Evolutionary conservation across 306 rosid genomes (phyloP).

Genomic region (Cicer yamashitae): DNA sequence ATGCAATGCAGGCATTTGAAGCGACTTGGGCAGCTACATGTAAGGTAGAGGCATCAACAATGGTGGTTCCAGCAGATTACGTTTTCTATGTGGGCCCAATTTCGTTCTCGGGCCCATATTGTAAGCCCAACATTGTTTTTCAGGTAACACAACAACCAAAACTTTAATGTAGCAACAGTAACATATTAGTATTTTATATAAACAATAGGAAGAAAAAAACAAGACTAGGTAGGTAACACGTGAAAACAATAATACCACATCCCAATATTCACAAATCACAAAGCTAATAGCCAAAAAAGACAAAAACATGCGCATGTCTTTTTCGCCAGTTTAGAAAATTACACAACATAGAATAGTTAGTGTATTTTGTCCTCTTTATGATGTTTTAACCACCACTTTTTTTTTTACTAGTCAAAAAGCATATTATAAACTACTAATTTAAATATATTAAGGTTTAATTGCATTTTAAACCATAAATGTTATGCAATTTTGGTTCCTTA

Average conservation of each 20-base stretch:
- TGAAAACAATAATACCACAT: slow-evolving; percentile 30
- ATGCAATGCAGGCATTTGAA: slow-evolving; percentile 87
- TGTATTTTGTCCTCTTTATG: slow-evolving; percentile 10
- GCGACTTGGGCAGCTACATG: slow-evolving; percentile 89
- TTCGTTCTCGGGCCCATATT: slow-evolving; percentile 93
- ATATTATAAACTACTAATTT: too few relatives aligned
- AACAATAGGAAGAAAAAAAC: not conserved
- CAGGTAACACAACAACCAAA: slow-evolving; percentile 62
- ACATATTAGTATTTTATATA: not conserved
- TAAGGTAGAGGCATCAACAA: slow-evolving; percentile 76
- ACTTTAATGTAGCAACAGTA: not conserved
- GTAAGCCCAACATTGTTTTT: slow-evolving; percentile 76
- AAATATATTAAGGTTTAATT: too few relatives aligned
- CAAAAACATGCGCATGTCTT: slow-evolving; percentile 36
- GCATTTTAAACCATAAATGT: not conserved
- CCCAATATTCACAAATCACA: slow-evolving; percentile 34
- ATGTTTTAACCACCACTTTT: slow-evolving; percentile 2
- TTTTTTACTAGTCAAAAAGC: not conserved
- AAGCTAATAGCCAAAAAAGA: slow-evolving; percentile 11
- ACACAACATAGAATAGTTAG: slow-evolving; percentile 22
- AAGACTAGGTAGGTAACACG: slow-evolving; percentile 27
- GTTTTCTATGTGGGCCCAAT: slow-evolving; percentile 82
- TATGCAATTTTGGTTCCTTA: not conserved
- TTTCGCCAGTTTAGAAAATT: slow-evolving; percentile 36
- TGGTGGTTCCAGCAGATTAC: slow-evolving; percentile 65